Conservation (phyloP, 1,284 basidiomycete genomes). For the Vanrija humicola region DNA sequence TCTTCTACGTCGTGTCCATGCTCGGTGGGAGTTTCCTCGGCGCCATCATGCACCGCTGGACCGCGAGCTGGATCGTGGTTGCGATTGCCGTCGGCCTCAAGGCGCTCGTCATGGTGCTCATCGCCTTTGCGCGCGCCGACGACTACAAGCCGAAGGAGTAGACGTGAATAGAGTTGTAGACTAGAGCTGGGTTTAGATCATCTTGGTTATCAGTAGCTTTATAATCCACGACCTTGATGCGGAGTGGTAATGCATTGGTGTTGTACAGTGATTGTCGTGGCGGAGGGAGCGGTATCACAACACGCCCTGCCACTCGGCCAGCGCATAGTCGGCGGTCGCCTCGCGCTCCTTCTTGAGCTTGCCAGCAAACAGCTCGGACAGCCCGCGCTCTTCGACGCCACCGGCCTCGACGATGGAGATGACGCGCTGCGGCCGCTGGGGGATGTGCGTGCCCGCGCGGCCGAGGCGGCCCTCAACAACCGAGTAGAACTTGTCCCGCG, state of each 20-base stretch:
- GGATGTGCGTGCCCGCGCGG: constrained; percentile 20
- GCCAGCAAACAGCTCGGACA: constrained; percentile 24
- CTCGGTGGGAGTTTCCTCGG: constrained; percentile 40
- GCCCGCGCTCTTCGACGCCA: constrained; percentile 19
- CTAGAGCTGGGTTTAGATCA: no score
- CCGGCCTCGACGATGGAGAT: constrained; percentile 24
- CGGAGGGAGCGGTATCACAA: not conserved
- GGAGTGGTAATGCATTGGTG: not conserved
- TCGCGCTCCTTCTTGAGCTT: not conserved
- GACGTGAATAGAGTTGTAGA: not conserved
- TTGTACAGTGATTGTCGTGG: not conserved
- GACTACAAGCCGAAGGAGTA: not conserved
- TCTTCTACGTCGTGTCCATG: constrained; percentile 38
- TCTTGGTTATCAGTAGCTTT: not conserved
- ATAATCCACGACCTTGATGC: not conserved
- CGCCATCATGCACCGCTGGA: constrained; percentile 33
- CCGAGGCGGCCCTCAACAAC: constrained; percentile 30
- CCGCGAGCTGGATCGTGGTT: constrained; percentile 37
- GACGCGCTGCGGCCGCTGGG: constrained; percentile 14
- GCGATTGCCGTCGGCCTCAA: constrained; percentile 34
- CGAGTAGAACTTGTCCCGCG: constrained; percentile 20
- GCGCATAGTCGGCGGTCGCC: not conserved
- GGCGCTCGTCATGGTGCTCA: constrained; percentile 19
- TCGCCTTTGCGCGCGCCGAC: constrained; percentile 10
- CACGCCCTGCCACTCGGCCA: constrained; percentile 6